phyloP scores from a whole-genome alignment of 2,329 filamentous ascomycete genomes.

The Periconia sp. region DNA sequence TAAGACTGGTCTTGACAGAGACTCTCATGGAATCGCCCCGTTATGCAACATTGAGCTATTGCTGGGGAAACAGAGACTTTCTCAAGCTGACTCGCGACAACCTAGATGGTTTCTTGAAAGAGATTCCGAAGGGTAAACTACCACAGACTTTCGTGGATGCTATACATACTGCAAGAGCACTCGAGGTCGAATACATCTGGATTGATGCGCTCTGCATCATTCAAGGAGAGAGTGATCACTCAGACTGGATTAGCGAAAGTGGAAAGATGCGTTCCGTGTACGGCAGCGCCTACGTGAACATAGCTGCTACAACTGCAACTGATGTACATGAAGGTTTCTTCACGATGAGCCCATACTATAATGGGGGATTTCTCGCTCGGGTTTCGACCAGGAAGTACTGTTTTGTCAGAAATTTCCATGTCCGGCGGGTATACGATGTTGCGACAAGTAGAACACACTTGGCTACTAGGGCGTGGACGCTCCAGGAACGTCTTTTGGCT shows the following conservation, averaged over 20 bases:
- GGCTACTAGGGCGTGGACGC: background rate
- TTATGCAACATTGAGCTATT: too few relatives aligned
- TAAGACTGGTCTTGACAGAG: too few relatives aligned
- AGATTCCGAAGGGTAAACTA: slow-evolving; percentile 1
- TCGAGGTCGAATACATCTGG: slow-evolving; percentile 19
- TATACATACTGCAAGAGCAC: slow-evolving; percentile 7
- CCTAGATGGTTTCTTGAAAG: background rate
- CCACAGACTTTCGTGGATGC: slow-evolving; percentile 21
- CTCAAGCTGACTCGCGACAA: too few relatives aligned
- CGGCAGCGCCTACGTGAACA: background rate
- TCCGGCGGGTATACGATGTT: background rate
- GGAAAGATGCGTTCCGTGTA: background rate
- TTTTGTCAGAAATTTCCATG: background rate
- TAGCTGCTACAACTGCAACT: background rate
- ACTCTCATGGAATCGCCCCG: too few relatives aligned
- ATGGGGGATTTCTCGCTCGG: background rate
- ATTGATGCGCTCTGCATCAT: slow-evolving; percentile 16
- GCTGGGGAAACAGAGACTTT: too few relatives aligned
- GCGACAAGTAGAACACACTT: background rate
- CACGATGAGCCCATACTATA: background rate
- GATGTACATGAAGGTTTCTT: background rate
- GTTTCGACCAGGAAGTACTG: background rate
- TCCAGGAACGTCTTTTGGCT: background rate
- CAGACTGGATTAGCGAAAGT: background rate
- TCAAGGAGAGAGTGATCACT: background rate